Evolutionary conservation across 805 yeast genomes (phyloP).

Genomic region (Yamadazyma endophytica): DNA sequence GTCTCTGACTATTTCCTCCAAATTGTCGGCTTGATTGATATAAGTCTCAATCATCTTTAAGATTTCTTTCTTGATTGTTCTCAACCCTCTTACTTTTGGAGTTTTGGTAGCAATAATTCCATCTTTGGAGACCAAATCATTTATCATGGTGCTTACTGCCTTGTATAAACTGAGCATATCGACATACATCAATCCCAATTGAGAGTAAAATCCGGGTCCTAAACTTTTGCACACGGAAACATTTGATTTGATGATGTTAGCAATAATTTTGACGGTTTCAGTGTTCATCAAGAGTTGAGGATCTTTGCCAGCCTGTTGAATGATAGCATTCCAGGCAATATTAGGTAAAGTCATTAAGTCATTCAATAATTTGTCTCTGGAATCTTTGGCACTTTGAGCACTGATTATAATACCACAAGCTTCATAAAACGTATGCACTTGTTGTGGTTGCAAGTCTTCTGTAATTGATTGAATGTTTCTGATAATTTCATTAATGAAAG

Average conservation of each 20-base stretch:
- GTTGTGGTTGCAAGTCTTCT: conserved; percentile 92
- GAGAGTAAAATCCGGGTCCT: conserved; percentile 88
- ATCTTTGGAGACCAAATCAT: conserved; percentile 70
- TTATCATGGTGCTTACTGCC: conserved; percentile 84
- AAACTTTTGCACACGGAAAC: conserved; percentile 92
- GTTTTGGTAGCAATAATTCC: conserved; percentile 92
- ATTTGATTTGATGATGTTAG: conserved; percentile 91
- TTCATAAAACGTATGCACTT: conserved; percentile 94
- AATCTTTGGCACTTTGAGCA: conserved; percentile 70
- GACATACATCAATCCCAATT: conserved; percentile 78
- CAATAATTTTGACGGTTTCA: conserved; percentile 87
- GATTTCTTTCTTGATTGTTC: conserved; percentile 94
- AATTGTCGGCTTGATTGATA: conserved; percentile 79
- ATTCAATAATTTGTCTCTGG: conserved; percentile 65
- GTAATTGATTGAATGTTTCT: conserved; percentile 79
- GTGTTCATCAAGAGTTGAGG: conserved; percentile 72
- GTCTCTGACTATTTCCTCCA: conserved; percentile 77
- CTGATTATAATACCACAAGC: conserved; percentile 93
- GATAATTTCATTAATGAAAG: conserved; percentile 88
- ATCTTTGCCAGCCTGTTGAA: conserved; percentile 78
- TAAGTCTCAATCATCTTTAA: conserved; percentile 85
- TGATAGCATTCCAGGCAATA: conserved; percentile 89
- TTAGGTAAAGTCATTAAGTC: conserved; percentile 91
- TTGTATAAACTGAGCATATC: conserved; percentile 87
- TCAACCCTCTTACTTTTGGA: conserved; percentile 89